Percentiles rank a stretch among this genome's conserved stretches.
Evolutionary conservation across 2,329 filamentous ascomycete species (phyloP).

Genomic region (Monilinia vaccinii-corymbosi): DNA sequence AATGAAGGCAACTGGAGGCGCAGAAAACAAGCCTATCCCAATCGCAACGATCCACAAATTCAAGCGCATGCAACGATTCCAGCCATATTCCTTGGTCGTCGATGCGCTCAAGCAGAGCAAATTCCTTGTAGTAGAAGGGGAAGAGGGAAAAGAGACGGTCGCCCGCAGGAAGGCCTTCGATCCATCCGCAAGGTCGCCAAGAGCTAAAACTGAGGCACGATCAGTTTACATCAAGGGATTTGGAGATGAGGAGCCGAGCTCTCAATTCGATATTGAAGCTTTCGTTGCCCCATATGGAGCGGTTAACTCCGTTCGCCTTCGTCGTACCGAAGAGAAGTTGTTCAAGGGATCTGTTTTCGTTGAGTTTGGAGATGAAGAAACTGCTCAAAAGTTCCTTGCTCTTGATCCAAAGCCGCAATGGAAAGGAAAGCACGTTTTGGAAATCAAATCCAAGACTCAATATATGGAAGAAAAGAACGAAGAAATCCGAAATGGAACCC

Average conservation of each 20-base stretch:
- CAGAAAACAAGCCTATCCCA: conserved; percentile 71
- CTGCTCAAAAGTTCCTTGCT: conserved; percentile 69
- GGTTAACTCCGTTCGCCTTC: conserved; percentile 75
- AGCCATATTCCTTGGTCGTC: conserved; percentile 76
- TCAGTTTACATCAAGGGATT: conserved; percentile 94
- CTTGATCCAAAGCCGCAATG: conserved; percentile 76
- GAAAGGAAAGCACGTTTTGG: conserved; percentile 63
- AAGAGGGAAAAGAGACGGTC: conserved; percentile 61
- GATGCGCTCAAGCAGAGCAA: conserved; percentile 72
- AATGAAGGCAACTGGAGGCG: conserved; percentile 66
- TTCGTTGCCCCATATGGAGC: conserved; percentile 80
- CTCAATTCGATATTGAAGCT: conserved; percentile 88
- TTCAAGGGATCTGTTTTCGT: conserved; percentile 98
- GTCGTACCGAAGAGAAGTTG: conserved; percentile 58
- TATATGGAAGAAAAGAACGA: conserved; percentile 74
- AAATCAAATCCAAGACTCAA: conserved; percentile 78
- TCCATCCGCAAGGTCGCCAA: conserved; percentile 40
- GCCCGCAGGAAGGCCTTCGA: conserved; percentile 68
- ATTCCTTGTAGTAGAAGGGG: conserved; percentile 63
- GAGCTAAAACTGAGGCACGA: conserved; percentile 58
- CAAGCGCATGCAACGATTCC: conserved; percentile 93
- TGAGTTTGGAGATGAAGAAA: conserved; percentile 75
- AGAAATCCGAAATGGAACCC: conserved; percentile 61
- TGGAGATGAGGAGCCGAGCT: conserved; percentile 69
- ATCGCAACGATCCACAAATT: conserved; percentile 75